Percentiles rank a stretch among this genome's conserved stretches.
Conservation (phyloP, 345 rosid genomes). For the Anacardium occidentale region DNA sequence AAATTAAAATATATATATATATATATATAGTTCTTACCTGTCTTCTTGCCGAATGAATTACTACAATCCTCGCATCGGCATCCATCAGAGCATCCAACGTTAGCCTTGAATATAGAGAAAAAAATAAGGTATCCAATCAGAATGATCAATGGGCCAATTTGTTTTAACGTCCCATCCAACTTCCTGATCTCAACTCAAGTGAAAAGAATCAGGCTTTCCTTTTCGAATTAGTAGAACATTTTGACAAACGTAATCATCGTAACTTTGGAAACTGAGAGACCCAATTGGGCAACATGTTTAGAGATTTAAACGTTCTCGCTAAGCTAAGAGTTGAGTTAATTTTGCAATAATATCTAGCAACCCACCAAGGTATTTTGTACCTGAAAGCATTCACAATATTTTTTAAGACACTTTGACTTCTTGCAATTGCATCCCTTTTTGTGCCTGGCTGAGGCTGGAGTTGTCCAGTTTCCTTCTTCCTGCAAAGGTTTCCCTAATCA, state of each 20-base stretch:
- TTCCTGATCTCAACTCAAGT: too few species aligned
- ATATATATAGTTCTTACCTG: too few species aligned
- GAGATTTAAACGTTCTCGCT: neutral
- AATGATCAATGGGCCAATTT: too few species aligned
- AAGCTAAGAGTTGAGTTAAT: constrained; percentile 2
- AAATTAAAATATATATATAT: too few species aligned
- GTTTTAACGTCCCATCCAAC: too few species aligned
- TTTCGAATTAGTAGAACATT: neutral
- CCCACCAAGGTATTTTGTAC: constrained; percentile 20
- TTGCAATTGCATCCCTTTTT: constrained; percentile 56
- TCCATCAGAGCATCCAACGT: too few species aligned
- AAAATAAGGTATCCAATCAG: too few species aligned
- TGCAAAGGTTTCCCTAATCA: constrained; percentile 23
- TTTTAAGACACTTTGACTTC: constrained; percentile 47
- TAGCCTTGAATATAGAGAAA: too few species aligned
- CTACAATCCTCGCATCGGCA: constrained; percentile 10
- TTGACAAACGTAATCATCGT: neutral
- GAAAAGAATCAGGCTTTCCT: neutral
- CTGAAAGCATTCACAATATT: constrained; percentile 56
- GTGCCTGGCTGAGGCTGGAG: constrained; percentile 42
- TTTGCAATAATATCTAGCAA: neutral
- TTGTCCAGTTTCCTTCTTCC: constrained; percentile 27
- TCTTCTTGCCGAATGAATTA: constrained; percentile 23
- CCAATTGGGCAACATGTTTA: neutral
- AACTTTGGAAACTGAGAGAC: neutral